Base-by-base conservation (phyloP, 1,284 basidiomycete species). In the Naganishia sp. region DNA sequence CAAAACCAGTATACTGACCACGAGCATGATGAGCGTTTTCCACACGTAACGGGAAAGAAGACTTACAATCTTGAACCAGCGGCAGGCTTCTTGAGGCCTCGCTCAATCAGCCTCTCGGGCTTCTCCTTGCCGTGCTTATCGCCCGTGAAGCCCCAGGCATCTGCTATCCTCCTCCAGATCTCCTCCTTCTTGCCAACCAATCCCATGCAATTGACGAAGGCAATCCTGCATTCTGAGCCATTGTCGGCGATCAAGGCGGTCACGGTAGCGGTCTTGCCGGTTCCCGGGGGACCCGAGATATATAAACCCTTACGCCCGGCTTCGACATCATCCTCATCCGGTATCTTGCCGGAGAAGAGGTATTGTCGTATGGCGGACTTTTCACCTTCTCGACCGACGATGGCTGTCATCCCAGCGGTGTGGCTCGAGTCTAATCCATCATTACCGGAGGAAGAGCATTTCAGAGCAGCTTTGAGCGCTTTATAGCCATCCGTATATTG, bases 251-350 rank as follows among this genome's bases (percentile, higher is more conserved):
- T 65, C 39, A 72, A 55, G 10, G 75, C 73, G 6, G 76, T 76
- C 10, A 79, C 74, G 21, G 78, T 69, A 7, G 79, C 80, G 23
- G 80, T 81, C 73, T 81, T 81, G 61, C 80, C 80, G 0, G 80
- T 81, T 21, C 79, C 80, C 3, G 80, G 80, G 3, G 78, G 77
- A 2, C 80, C 80, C 15, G 79, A 79, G 17, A 81, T 71, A 67
- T 81, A 81, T 13, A 72, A 49, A 18, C 65, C 63, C 39, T 57
- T 54, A 2, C 57, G 58, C 17, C 52, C 50, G 17, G n/a, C 25
- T 13, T 52, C 45, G 17, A 32, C 3, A 6, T 32, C 7, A 47
- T 41, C 46, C 6, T 65, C 56, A 72, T 77, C 72, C 11, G 74
- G 75, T 7, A 75, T 74, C 0, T 68, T 64, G 18, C 69, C 70